Conservation (phyloP, 768 basidiomycete species). For the Candolleomyces aberdarensis region DNA sequence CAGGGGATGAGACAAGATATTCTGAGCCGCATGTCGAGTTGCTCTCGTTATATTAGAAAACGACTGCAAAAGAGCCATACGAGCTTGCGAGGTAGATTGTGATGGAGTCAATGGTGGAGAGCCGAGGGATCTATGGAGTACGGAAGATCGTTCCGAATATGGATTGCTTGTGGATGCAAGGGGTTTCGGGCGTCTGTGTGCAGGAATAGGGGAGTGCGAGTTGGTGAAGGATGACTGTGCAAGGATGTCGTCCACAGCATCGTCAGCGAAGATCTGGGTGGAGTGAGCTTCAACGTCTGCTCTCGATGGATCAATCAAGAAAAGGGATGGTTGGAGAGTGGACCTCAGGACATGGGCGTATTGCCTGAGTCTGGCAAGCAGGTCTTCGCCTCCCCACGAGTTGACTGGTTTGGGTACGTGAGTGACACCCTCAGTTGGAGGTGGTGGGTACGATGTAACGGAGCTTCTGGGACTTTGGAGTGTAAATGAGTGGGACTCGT, state of each 20-base stretch:
- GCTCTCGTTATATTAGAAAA: conserved; percentile 94
- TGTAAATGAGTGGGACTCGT: conserved; percentile 83
- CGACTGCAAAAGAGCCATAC: conserved; percentile 83
- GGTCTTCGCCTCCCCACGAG: conserved; percentile 87
- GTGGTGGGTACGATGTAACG: conserved; percentile 61
- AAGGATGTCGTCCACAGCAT: conserved; percentile 85
- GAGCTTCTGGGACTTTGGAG: conserved; percentile 42
- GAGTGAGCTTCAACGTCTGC: conserved; percentile 93
- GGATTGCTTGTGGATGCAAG: conserved; percentile 48
- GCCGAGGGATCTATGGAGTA: conserved; percentile 76
- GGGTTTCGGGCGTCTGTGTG: conserved; percentile 73
- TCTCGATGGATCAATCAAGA: conserved; percentile 88
- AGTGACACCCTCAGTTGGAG: conserved; percentile 43
- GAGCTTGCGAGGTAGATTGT: conserved; percentile 60
- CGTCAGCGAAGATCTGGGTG: conserved; percentile 77
- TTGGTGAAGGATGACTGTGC: conserved; percentile 74
- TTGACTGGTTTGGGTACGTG: conserved; percentile 42
- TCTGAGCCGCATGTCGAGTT: conserved; percentile 90
- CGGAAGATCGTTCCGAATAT: conserved; percentile 66
- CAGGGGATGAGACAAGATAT: conserved; percentile 91
- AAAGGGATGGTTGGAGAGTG: conserved; percentile 79
- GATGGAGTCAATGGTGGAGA: conserved; percentile 38
- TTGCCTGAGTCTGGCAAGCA: conserved; percentile 69
- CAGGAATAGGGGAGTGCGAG: conserved; percentile 80
- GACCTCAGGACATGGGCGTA: conserved; percentile 86